Percentiles rank a stretch among this genome's conserved stretches.
Conservation (phyloP, 1,139 yeast genomes). For the Cylindricascospora bacillispora region DNA sequence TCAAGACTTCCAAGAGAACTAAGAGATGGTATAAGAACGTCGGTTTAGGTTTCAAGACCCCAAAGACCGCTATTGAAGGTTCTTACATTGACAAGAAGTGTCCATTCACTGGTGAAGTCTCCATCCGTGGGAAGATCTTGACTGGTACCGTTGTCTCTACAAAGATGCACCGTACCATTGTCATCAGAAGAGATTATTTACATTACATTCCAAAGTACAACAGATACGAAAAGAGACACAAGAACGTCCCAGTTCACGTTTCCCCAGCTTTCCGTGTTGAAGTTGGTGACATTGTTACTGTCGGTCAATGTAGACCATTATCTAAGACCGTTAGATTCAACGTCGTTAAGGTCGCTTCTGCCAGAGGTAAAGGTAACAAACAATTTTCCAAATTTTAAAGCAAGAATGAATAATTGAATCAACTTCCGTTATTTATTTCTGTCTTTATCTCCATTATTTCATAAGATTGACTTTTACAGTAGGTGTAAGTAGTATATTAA, state of each 20-base stretch:
- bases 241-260: conserved; percentile 99
- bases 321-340: conserved; percentile 99
- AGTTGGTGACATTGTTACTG: conserved; percentile 98
- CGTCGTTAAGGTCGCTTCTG: conserved; percentile 90
- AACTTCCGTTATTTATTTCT: too few relatives aligned
- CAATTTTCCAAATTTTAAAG: conserved; percentile 96
- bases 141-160: conserved; percentile 98
- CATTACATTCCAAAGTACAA: conserved; percentile 99
- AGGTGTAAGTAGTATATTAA: too few relatives aligned
- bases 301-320: conserved; percentile 99
- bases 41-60: conserved; percentile 99
- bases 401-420: too few relatives aligned
- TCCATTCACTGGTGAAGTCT: conserved; percentile 93
- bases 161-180: conserved; percentile 99
- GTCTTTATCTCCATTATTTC: too few relatives aligned
- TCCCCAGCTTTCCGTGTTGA: conserved; percentile 99
- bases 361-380: conserved; percentile 79
- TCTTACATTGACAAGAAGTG: conserved; percentile 99
- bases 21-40: conserved; percentile 99
- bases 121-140: conserved; percentile 99
- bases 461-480: too few relatives aligned
- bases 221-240: conserved; percentile 99
- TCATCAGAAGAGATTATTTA: conserved; percentile 99
- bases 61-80: conserved; percentile 97
- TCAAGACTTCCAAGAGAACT: conserved; percentile 97